Evolutionary conservation across 805 yeast genomes (phyloP).

Genomic region (Priceomyces castillae): DNA sequence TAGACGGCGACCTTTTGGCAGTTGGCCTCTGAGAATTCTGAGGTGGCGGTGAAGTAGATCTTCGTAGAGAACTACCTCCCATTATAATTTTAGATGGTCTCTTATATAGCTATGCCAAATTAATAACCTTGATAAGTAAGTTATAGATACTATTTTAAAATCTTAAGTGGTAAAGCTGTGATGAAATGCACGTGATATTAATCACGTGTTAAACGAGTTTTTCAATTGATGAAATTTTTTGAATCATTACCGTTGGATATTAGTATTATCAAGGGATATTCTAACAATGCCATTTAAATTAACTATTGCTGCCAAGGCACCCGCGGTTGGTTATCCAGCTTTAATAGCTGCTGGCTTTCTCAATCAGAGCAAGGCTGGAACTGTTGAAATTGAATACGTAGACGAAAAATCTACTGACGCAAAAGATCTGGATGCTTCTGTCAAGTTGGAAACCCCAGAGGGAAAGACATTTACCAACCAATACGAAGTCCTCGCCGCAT

Average conservation of each 20-base stretch:
- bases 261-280: background rate
- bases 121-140: no score
- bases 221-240: no score
- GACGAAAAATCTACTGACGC: constrained; percentile 63
- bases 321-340: constrained; percentile 73
- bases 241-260: no score
- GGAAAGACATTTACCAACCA: constrained; percentile 44
- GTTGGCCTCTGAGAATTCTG: constrained; percentile 44
- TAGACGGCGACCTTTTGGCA: constrained; percentile 89
- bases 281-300: constrained; percentile 45
- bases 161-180: no score
- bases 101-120: no score
- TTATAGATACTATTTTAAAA: no score
- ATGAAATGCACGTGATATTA: no score
- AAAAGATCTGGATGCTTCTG: constrained; percentile 41
- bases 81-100: no score
- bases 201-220: no score
- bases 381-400: constrained; percentile 60
- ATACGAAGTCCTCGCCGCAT: constrained; percentile 43
- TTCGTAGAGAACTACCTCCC: constrained; percentile 1
- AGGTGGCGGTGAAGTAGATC: constrained; percentile 6
- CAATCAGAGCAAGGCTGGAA: constrained; percentile 45
- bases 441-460: constrained; percentile 40
- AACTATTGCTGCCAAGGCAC: constrained; percentile 83
- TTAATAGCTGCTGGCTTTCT: constrained; percentile 76